phyloP scores from a whole-genome alignment of 495 filamentous ascomycete species.

The Penicillium turbatum region DNA sequence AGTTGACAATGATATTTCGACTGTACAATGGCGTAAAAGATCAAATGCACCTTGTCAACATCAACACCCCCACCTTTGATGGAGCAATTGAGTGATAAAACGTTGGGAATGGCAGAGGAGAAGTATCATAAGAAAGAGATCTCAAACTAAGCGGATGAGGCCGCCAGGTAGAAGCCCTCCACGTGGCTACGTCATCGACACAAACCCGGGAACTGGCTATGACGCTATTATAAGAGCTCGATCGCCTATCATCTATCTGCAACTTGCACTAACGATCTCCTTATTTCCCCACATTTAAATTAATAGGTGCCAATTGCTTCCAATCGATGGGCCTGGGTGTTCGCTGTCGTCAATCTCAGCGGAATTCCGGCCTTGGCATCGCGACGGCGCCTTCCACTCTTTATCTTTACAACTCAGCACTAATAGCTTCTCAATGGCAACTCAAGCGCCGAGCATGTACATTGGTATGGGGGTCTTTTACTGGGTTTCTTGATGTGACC shows the following conservation, averaged over 20 bases:
- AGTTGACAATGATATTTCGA: not conserved
- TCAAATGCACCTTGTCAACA: not conserved
- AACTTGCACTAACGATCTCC: not conserved
- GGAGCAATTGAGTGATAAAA: not conserved
- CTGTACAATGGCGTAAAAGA: not conserved
- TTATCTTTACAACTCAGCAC: no score
- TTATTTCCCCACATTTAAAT: conserved; percentile 10
- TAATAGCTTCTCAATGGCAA: not conserved
- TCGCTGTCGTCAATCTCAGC: conserved; percentile 4
- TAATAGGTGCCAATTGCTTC: not conserved
- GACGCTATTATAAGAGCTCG: conserved; percentile 14
- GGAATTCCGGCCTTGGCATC: conserved; percentile 7
- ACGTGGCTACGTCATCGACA: conserved; percentile 24
- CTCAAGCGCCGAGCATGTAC: not conserved
- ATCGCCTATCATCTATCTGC: conserved; percentile 9
- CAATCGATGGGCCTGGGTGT: not conserved
- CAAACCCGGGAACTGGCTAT: conserved; percentile 19
- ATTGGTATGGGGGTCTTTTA: no score
- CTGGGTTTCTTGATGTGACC: not conserved
- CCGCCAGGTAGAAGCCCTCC: conserved; percentile 6
- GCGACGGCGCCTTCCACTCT: not conserved
- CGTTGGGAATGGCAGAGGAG: not conserved
- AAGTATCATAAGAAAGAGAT: not conserved
- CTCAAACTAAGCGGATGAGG: not conserved
- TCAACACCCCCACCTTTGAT: not conserved